Base-by-base conservation (phyloP, 805 yeast genomes). In the Spathaspora gorwiae region DNA sequence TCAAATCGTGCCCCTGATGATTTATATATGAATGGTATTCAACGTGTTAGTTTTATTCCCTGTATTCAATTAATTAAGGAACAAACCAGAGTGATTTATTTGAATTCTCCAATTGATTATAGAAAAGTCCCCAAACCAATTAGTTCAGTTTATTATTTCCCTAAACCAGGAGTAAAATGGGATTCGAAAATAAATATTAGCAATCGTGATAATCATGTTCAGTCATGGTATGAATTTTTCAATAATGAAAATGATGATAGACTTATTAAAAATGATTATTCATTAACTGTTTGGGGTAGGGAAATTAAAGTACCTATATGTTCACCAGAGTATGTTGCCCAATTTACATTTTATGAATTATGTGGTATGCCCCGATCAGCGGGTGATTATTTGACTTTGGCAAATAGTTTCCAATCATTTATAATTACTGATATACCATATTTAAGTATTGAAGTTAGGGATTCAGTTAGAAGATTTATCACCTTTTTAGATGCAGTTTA, bases 1-100 rank as follows among this genome's bases (percentile, higher is more conserved):
- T 89, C 97, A 7, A 94, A 94, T 65, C 80, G 99, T 55, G 90
- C 90, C 1, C 99, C 99, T 0, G 94, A 87, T 62, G 97, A 90
- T 51, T 73, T 94, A 45, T 94, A 94, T 70, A 80, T 87, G 55
- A 90, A 94, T 62, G 99, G 99, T 32, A 84, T 94, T 40, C 99
- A 94, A 66, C 75, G 99, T 54, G 87, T 84, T 49, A 83, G 90
- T 13, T 94, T 94, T 57, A 77, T 94, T 44, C 99, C 99, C 1
- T 90, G 97, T 56, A 94, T 94, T 43, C 83, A 86, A 54, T 68
- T 85, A 47, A 76, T 94, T 50, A 85, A 92, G 60, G 61, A 73
- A 27, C 79, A 82, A 50, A 84, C 94, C 3, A 78, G 81, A 40
- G 97, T 94, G 2, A 80, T 87, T 7, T 83, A 79, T 54, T 72